Evolutionary conservation across 192 early-diverging fungal species (phyloP).

Genomic region (Umbelopsis vinacea): DNA sequence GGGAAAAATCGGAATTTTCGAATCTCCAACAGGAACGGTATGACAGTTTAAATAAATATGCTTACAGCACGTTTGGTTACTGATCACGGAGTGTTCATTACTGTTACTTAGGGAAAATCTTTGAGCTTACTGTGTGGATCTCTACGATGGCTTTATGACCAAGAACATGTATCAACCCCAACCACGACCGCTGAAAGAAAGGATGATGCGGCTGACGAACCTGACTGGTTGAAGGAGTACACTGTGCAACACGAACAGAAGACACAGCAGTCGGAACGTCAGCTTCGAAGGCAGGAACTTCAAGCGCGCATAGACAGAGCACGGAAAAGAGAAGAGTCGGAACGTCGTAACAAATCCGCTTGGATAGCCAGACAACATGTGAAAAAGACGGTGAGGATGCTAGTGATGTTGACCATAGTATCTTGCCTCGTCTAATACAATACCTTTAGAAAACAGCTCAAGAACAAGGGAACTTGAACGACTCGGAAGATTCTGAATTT

Average conservation of each 20-base stretch:
- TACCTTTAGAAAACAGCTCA: neutral
- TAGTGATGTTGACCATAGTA: neutral
- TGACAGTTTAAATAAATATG: neutral
- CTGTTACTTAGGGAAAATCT: constrained; percentile 76
- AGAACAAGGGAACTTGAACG: neutral
- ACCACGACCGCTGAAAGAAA: neutral
- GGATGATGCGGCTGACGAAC: constrained; percentile 29
- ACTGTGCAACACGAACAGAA: constrained; percentile 20
- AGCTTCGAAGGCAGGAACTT: constrained; percentile 28
- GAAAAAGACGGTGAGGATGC: constrained; percentile 9
- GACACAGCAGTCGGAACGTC: constrained; percentile 14
- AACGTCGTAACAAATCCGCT: neutral
- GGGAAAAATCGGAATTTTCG: constrained; percentile 80
- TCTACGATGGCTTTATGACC: constrained; percentile 78
- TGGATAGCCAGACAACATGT: constrained; percentile 32
- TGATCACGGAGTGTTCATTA: neutral
- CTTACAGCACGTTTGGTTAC: neutral
- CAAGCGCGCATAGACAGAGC: constrained; percentile 38
- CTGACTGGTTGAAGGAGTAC: constrained; percentile 52
- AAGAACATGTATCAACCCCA: constrained; percentile 28
- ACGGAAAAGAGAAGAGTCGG: constrained; percentile 30
- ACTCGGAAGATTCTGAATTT: constrained; percentile 45
- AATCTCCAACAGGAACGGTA: constrained; percentile 92
- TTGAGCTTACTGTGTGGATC: constrained; percentile 87
- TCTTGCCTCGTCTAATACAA: constrained; percentile 20